Percentiles rank a stretch among this genome's conserved stretches.
Evolutionary conservation across 495 filamentous ascomycete genomes (phyloP).

Genomic region (Penicillium egyptiacum): DNA sequence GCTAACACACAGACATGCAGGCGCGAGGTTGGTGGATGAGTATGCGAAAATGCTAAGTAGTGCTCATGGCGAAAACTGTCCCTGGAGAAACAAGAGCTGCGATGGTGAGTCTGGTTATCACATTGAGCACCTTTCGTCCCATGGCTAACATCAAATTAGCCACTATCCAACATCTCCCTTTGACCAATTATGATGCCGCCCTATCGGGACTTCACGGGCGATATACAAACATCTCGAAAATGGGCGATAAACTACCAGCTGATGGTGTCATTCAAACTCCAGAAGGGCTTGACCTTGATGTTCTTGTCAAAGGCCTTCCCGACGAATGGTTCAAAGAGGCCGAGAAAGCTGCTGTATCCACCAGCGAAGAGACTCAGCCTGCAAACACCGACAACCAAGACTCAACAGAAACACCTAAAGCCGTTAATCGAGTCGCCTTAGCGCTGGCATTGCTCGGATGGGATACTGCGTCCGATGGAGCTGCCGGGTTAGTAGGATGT

Average conservation of each 20-base stretch:
- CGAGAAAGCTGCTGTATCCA: slow-evolving; percentile 18
- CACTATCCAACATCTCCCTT: slow-evolving; percentile 56
- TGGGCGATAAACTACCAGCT: slow-evolving; percentile 51
- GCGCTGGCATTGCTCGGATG: slow-evolving; percentile 82
- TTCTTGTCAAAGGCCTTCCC: slow-evolving; percentile 35
- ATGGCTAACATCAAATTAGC: slow-evolving; percentile 29
- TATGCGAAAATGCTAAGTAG: slow-evolving; percentile 69
- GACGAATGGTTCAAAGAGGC: slow-evolving; percentile 25
- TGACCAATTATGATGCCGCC: slow-evolving; percentile 57
- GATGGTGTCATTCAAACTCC: slow-evolving; percentile 49
- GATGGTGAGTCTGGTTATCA: slow-evolving; percentile 58
- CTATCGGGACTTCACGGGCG: slow-evolving; percentile 57
- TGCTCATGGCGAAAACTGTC: slow-evolving; percentile 79
- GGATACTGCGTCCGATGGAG: slow-evolving; percentile 66
- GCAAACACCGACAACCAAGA: slow-evolving; percentile 11
- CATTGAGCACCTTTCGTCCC: not conserved
- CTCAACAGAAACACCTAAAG: slow-evolving; percentile 12
- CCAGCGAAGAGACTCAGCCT: slow-evolving; percentile 11
- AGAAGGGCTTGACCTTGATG: slow-evolving; percentile 41
- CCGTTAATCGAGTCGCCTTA: slow-evolving; percentile 65
- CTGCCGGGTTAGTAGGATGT: slow-evolving; percentile 72
- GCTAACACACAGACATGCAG: slow-evolving; percentile 27
- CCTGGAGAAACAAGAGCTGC: slow-evolving; percentile 82
- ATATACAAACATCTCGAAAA: slow-evolving; percentile 54
- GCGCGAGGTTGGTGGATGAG: slow-evolving; percentile 66